Evolutionary conservation across 345 rosid species (phyloP), one percentile per base, ranked within the genome.

Genomic region (Dovyalis caffra): DNA sequence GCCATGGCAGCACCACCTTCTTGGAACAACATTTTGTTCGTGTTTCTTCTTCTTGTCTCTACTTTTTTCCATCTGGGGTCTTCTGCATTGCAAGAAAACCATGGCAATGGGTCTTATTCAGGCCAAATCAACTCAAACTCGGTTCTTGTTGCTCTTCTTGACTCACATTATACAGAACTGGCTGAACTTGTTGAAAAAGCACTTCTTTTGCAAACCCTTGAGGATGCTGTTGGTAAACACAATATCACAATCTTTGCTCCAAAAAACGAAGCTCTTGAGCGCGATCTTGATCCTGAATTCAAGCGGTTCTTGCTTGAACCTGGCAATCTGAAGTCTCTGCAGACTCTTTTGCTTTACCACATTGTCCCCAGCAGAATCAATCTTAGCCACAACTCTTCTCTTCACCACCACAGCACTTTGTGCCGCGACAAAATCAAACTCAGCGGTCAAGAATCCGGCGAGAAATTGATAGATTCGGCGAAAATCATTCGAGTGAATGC

Each of bases 161-260:
- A 95, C 82, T 95, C 99, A 51, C 98, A 88, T 85, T 95, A 92
- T 81, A 92, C 98, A 1, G 97, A 91, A 76, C 80, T 95, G 18
- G 87, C 99, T 2, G 99, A 95, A 71, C 92, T 92, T 3, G 90
- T 92, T 0, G 99, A 95, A 66, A 95, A 95, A 70, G 99, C 98
- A 37, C 90, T 90, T 38, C 96, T 95, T n/a, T 88, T 95, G 20
- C 95, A 90, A 43, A 86, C 90, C 21, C 93, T 95, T 1, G 98
- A 95, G 78, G 90, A 86, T 68, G 96, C 97, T n/a, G 97, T 93
- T 21, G 91, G 91, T 12, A 72, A 74, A 28, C 91, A 95, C 87
- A 91, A 91, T 70, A 80, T 95, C 74, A 95, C 99, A 81, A 91
- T 95, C 82, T 95, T 95, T 63, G 99, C 99, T 1, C 99, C 99